Base-by-base conservation (phyloP, 1,284 basidiomycete genomes). In the Rhodotorula sp. region DNA sequence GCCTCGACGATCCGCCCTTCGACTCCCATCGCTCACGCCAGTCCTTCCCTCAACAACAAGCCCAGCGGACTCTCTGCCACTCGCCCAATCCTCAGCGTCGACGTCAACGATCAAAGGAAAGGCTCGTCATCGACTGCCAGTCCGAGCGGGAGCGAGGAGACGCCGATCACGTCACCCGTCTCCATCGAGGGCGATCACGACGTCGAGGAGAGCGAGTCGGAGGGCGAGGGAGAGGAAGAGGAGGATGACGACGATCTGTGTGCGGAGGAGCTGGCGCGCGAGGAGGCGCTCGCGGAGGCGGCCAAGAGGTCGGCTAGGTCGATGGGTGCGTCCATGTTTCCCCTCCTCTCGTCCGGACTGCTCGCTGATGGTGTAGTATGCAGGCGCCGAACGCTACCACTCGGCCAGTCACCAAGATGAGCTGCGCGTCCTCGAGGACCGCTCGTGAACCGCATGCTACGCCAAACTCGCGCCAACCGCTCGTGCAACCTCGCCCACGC, bases 361-460 rank as follows among this genome's bases (percentile, higher is more conserved):
- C n/a, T n/a, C 8, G 34, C 54, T 58, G 53, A 52, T 13, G 2
- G 8, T 57, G 20, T 13, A 3, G 6, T 30, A 17, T 4, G 30
- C 47, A 72, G 66, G 67, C 11, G 69, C 72, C 32, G 72, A 74
- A 46, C 48, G 70, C 2, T 72, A 56, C 44, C 67, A 72, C 30
- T 68, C 61, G 22, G 54, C 66, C 0, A 47, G n/a, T 10, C 67
- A 70, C 53, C 51, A 65, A 49, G 62, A 54, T 46, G 36, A 61
- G 36, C 36, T 61, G 20, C 52, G 53, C 36, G 60, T 53, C 20
- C 36, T 61, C 51, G 60, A 53, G 36, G 36, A 44, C 39, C 39
- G 39, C 39, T 22, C 20, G 34, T 34, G 34, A 17, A 11, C 19
- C 22, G 17, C 5, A 22, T 19, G 13, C 20, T 10, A 24, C 10